Evolutionary conservation across 345 rosid species (phyloP).

Genomic region (Eucalyptus polybractea): DNA sequence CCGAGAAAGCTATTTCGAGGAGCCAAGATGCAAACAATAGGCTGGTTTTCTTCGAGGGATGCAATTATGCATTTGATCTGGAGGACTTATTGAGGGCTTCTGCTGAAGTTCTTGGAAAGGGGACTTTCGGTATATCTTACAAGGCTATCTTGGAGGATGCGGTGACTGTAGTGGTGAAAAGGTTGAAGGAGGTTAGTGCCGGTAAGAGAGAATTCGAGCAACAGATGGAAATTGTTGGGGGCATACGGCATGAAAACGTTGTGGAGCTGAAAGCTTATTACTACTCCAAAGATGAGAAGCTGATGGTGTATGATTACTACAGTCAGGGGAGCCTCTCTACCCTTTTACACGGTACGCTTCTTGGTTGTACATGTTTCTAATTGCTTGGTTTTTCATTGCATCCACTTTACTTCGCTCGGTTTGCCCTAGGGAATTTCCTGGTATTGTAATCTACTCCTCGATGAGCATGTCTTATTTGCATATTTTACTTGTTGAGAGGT

Average conservation of each 20-base stretch:
- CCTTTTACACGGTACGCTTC: conserved; percentile 59
- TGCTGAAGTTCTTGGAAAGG: conserved; percentile 96
- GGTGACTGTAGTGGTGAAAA: conserved; percentile 76
- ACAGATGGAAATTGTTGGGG: conserved; percentile 82
- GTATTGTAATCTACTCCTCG: not conserved
- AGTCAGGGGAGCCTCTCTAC: conserved; percentile 59
- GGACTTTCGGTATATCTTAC: conserved; percentile 86
- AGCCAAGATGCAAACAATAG: conserved; percentile 72
- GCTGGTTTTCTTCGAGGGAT: conserved; percentile 90
- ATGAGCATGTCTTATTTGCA: not conserved
- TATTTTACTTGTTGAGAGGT: not conserved
- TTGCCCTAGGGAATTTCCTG: not conserved
- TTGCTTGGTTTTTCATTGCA: not conserved
- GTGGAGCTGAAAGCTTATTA: conserved; percentile 80
- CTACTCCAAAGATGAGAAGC: conserved; percentile 83
- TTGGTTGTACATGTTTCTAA: not conserved
- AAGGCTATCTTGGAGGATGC: conserved; percentile 73
- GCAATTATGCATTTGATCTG: conserved; percentile 78
- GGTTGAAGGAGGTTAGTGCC: conserved; percentile 68
- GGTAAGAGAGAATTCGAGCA: conserved; percentile 89
- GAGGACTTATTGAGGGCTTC: conserved; percentile 97
- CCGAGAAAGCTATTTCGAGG: conserved; percentile 67
- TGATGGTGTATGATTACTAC: conserved; percentile 70
- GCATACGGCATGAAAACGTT: conserved; percentile 66
- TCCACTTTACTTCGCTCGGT: not conserved